Evolutionary conservation across 495 filamentous ascomycete genomes (phyloP).

Genomic region (Pyronema omphalodes): DNA sequence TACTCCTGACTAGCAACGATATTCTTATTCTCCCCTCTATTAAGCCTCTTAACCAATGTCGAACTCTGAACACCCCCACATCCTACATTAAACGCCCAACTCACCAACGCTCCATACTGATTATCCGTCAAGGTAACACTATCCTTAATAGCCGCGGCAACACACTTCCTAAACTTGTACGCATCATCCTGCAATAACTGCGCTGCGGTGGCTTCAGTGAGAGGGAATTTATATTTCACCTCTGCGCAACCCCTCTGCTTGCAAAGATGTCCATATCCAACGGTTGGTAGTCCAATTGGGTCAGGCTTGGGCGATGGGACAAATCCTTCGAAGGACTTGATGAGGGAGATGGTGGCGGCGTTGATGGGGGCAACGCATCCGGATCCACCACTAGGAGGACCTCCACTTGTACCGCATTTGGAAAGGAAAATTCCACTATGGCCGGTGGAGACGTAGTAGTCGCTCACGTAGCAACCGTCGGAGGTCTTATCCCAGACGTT

Average conservation of each 20-base stretch:
- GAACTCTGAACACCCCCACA: conserved; percentile 30
- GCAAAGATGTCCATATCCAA: conserved; percentile 37
- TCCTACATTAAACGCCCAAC: conserved; percentile 34
- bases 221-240: conserved; percentile 30
- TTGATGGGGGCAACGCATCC: conserved; percentile 25
- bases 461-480: conserved; percentile 19
- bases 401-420: conserved; percentile 8
- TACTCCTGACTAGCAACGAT: conserved; percentile 28
- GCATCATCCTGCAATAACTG: conserved; percentile 30
- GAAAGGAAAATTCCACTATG: conserved; percentile 6
- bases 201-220: conserved; percentile 27
- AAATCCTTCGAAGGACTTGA: conserved; percentile 29
- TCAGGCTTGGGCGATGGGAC: conserved; percentile 25
- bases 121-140: conserved; percentile 30
- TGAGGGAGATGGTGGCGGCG: conserved; percentile 25
- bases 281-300: conserved; percentile 30
- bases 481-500: conserved; percentile 21
- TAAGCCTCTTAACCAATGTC: conserved; percentile 29
- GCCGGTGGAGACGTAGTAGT: conserved; percentile 18
- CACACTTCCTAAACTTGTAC: conserved; percentile 22
- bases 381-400: conserved; percentile 9
- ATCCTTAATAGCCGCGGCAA: conserved; percentile 25
- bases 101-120: conserved; percentile 34
- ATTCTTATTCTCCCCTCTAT: conserved; percentile 28
- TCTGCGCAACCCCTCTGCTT: conserved; percentile 27